Conservation (phyloP, 2,329 filamentous ascomycete genomes). For the Polytolypa hystricis region DNA sequence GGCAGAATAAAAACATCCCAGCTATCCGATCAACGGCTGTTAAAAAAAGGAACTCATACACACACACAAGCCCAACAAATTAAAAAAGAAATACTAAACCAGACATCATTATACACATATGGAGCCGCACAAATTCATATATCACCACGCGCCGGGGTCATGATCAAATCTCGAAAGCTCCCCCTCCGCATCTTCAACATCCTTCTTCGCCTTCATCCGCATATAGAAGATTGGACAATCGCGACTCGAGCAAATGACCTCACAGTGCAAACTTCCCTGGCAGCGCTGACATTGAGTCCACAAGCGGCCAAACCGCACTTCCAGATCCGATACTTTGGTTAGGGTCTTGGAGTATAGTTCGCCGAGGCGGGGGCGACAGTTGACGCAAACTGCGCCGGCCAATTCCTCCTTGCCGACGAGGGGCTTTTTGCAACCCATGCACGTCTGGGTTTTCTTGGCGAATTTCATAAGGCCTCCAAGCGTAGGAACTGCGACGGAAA, state of each 20-base stretch:
- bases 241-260: conserved; percentile 91
- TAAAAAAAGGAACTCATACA: background rate
- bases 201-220: conserved; percentile 99
- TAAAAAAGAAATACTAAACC: too few relatives aligned
- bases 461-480: conserved; percentile 97
- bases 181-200: conserved; percentile 87
- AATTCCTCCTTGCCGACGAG: conserved; percentile 68
- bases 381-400: conserved; percentile 73
- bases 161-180: conserved; percentile 83
- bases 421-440: conserved; percentile 98
- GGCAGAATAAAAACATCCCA: too few relatives aligned
- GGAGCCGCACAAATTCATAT: background rate
- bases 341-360: conserved; percentile 91
- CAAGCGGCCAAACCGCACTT: conserved; percentile 80
- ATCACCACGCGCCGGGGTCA: conserved; percentile 60
- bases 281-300: conserved; percentile 99
- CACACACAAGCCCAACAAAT: too few relatives aligned
- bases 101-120: background rate
- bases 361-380: conserved; percentile 74
- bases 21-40: too few relatives aligned
- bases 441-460: conserved; percentile 92
- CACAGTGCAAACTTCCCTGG: conserved; percentile 94
- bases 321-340: conserved; percentile 78
- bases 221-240: conserved; percentile 99
- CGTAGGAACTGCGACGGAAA: conserved; percentile 81